Base-by-base conservation (phyloP, 768 basidiomycete genomes). In the Suillus subalutaceus region DNA sequence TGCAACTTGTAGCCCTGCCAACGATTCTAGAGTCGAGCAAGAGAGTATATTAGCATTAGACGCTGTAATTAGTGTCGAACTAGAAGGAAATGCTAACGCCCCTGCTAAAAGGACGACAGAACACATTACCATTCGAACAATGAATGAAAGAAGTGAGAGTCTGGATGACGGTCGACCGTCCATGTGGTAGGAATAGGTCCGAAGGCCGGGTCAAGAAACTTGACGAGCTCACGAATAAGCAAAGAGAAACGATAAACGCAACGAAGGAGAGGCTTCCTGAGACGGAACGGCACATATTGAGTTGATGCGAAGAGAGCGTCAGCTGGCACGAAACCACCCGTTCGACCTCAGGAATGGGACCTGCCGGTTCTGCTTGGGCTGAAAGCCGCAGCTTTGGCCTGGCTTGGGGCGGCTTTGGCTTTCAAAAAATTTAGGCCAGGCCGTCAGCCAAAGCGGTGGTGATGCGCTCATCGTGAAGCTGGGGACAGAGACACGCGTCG, bases 1-100 rank as follows among this genome's bases (percentile, higher is more conserved):
- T n/a, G 61, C 43, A 26, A 15, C 44, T 37, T 50, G 62, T 50
- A 63, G 62, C 50, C 62, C 32, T 37, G 16, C 52, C 7, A 8
- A 13, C 15, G 6, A 30, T 12, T 12, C 2, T 50, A 13, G 5
- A n/a, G 50, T 13, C 23, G 13, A 26, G 23, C 23, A 30, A 26
- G 50, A 26, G 26, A 52, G 23, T 15, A 50, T 15, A 6, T 1
- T 26, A 15, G 12, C 13, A 4, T 26, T 26, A 26, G 6, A 30
- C 3, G 15, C 6, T 52, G 50, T 16, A 52, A 30, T 7, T 6
- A 26, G 50, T 6, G 23, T 16, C 7, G 23, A 26, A 15, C 23
- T 50, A 15, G 4, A 43, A 18, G 61, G 46, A 13, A 48, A 16
- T 16, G 4, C 32, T 35, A 37, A 43, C 15, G 13, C 7, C 30